Base-by-base conservation (phyloP, 306 rosid species). In the Heteromeles arbutifolia region DNA sequence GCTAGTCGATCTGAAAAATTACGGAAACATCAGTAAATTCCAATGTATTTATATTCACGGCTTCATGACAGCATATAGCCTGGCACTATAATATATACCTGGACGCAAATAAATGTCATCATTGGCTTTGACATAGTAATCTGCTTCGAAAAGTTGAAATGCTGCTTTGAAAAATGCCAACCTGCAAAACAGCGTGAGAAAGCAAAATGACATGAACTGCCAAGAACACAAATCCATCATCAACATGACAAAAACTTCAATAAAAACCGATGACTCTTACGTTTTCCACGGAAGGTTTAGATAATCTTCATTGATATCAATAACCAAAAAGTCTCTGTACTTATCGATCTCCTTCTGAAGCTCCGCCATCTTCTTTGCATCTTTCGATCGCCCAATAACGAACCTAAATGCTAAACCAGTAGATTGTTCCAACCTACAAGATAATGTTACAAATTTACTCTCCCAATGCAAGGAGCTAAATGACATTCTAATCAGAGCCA, bases 341-440 rank as follows among this genome's bases (percentile, higher is more conserved):
- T 84, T 61, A 17, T 74, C 78, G 21, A 73, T 77, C 79, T 81
- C 88, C n/a, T 81, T 32, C 18, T 58, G 59, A 70, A 81, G 44
- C 63, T 71, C 73, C 50, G 74, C 48, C 78, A 31, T 78, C 69
- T 70, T 81, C 64, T 74, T 77, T 53, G 75, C 37, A 67, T 81
- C 80, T 65, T 84, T 84, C 7, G 83, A 68, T 24, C 73, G 39
- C 37, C 86, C 83, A 12, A 79, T 73, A 32, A 79, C 82, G 63
- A 82, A 82, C 77, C 88, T 82, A 61, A 82, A 85, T 41, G 84
- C 82, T 63, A 82, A 54, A 73, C 83, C 81, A 75, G 85, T 81
- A 63, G 83, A 81, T 72, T 78, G 85, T 67, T 84, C 85, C 77
- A 84, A 56, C 66, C 83, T 84, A 57, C 44, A 81, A n/a, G 67